Base-by-base conservation (phyloP, 192 early-diverging fungal species). In the Podochytrium sp. region DNA sequence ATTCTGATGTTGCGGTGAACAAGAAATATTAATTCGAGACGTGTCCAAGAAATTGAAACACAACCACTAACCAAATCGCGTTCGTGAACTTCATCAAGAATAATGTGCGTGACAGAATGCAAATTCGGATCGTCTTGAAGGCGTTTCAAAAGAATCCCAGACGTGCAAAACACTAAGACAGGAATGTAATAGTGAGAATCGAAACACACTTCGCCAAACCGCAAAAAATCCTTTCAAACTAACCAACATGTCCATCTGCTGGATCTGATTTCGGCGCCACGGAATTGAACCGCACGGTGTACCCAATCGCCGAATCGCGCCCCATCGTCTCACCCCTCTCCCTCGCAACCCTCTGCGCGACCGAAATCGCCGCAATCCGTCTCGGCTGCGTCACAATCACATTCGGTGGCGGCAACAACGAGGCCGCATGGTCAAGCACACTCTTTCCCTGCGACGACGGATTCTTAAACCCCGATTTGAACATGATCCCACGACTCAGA, bases 311-410 rank as follows among this genome's bases (percentile, higher is more conserved):
- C n/a, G 65, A 65, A 23, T 78, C 60, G 25, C 60, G 33, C 75
- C 92, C 84, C 12, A 85, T 39, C 0, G 27, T 14, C 58, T 92
- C 86, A 33, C 79, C 77, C 0, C 90, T 76, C 72, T 93, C 91
- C 1, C 67, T 61, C 7, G 88, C 87, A 16, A 93, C 89, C 27
- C 90, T 76, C 33, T 81, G 65, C 1, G 91, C 92, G 0, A 92
- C 86, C 50, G 87, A 83, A 32, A 89, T 84, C 10, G 91, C 90
- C 56, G 87, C 87, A 75, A 98, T 91, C 10, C 95, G 85, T 23
- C 96, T 81, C 5, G 96, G 96, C 77, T 98, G 96, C 10, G 96
- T 98, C 71, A 94, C 93, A 0, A 95, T 84, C 49, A 97, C 92
- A 64, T 83, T 82, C 5, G 80, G 65, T 74, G 59, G 84, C 80